Base-by-base conservation (phyloP, 345 rosid species). In the Reutealis trisperma region DNA sequence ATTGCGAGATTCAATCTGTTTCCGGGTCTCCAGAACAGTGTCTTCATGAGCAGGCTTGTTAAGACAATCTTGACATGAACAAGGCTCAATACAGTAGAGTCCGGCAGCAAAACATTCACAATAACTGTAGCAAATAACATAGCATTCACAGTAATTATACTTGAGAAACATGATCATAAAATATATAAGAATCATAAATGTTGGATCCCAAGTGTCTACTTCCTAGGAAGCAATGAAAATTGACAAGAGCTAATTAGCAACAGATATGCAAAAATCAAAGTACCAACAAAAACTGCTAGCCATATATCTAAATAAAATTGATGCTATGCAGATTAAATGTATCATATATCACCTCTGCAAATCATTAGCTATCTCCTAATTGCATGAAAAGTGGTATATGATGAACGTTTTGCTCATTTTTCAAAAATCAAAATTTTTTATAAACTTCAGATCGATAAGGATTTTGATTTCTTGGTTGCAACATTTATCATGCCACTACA, bases 71-170 rank as follows among this genome's bases (percentile, higher is more conserved):
- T 77, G 84, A 71, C 96, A 93, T 1, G 81, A 79, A 79, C 98
- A 93, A 75, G 90, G 87, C 78, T 86, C 94, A 37, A 82, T 75
- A 75, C 98, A 93, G 82, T 90, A 91, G 71, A 90, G 78, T 60
- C 92, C 94, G 42, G 96, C 94, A 61, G 98, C 92, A 85, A 93
- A 91, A 83, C 98, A 93, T 62, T 91, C 96, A 22, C 98, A 93
- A 41, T 93, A 91, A 37, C 96, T 93, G 89, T 63, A 55, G 22
- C 57, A 19, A 73, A 27, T 18, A 76, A 66, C 51, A 71, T 80
- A 84, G 85, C 75, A 78, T 84, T 70, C n/a, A 70, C 34, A 15
- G 22, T 0, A 54, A 55, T 22, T 52, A 24, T 27, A 54, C 34
- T 51, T 71, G 2, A 32, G 54, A 24, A 30, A 70, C 27, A 70